A percentile compares a stretch with the other conserved stretches of the same genome.
phyloP scores from a whole-genome alignment of 208 protist species.

The Leishmania mexicana region DNA sequence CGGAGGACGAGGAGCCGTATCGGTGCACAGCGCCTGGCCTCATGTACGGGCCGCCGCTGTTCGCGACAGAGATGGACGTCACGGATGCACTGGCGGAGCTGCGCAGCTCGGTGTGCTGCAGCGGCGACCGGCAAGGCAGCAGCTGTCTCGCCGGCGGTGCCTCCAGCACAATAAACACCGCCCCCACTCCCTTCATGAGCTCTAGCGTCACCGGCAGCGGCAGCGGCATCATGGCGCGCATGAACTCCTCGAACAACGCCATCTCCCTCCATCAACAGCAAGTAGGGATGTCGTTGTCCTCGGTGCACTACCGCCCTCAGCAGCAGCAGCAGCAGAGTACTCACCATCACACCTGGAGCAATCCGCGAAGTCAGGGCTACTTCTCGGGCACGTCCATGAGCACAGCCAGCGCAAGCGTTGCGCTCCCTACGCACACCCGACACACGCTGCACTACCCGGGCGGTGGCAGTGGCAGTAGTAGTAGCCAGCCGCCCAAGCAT shows the following conservation, averaged over 20 bases:
- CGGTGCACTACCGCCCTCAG: not conserved
- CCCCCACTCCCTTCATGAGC: not conserved
- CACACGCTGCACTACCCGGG: not conserved
- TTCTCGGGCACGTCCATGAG: not conserved
- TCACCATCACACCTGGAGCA: not conserved
- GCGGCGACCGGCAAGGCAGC: constrained; percentile 9
- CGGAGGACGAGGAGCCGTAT: constrained; percentile 20
- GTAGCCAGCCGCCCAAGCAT: not conserved
- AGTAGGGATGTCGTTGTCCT: not conserved
- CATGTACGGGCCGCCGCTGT: constrained; percentile 30
- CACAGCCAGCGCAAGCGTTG: not conserved
- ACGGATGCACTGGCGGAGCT: constrained; percentile 35
- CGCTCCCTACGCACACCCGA: not conserved
- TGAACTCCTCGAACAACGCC: not conserved
- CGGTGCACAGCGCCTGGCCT: not conserved
- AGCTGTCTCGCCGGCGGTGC: constrained; percentile 3
- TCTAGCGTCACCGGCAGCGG: not conserved
- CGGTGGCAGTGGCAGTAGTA: not conserved
- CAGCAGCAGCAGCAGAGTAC: not conserved
- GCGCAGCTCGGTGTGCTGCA: constrained; percentile 22
- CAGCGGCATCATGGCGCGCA: not conserved
- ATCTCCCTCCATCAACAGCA: not conserved
- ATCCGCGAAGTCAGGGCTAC: not conserved
- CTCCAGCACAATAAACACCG: not conserved
- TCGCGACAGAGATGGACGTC: constrained; percentile 37